Percentiles rank a stretch among this genome's conserved stretches.
Conservation (phyloP, 2,329 filamentous ascomycete species). For the Botrytis cinerea region DNA sequence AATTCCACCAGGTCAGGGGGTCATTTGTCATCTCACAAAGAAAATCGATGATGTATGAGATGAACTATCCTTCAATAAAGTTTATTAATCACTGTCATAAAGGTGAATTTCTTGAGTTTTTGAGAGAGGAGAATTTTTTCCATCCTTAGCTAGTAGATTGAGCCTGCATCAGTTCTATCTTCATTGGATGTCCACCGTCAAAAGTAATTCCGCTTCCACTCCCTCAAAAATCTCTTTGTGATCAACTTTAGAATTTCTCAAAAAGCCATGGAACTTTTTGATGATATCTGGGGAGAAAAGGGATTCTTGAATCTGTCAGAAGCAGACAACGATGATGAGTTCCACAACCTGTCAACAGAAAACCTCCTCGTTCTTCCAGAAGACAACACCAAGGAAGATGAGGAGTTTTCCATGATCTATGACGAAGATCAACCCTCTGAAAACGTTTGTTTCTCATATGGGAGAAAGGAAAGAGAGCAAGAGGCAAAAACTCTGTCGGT, state of each 20-base stretch:
- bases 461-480: rapidly evolving
- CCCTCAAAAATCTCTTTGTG: background rate
- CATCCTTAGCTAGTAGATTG: background rate
- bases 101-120: background rate
- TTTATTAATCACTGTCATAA: background rate
- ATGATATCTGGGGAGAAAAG: too few species aligned
- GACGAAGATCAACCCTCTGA: background rate
- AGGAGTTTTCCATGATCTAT: background rate
- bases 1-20: background rate
- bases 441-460: rapidly evolving
- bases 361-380: background rate
- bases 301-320: background rate
- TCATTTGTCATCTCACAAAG: background rate
- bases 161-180: background rate
- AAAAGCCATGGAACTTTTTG: background rate
- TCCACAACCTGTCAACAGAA: background rate
- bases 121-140: background rate
- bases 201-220: background rate
- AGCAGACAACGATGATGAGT: background rate
- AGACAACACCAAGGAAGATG: background rate
- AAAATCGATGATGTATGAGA: background rate
- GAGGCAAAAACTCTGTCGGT: background rate
- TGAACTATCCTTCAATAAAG: background rate
- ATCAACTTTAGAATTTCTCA: background rate
- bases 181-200: background rate